Conservation (phyloP, 2,329 filamentous ascomycete genomes). For the Cladosporium austrohemisphaericum region DNA sequence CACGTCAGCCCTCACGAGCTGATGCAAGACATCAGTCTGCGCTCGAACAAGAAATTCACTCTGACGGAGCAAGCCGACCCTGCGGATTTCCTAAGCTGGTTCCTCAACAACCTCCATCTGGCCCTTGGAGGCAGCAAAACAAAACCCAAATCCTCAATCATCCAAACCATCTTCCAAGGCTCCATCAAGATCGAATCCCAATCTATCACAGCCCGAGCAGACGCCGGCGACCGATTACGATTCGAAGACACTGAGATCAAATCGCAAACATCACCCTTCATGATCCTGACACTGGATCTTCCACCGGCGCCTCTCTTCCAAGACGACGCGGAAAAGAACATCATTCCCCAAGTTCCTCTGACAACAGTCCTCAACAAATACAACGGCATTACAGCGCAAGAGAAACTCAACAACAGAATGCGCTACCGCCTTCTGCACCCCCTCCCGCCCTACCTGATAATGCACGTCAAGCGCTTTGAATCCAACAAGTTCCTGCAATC, state of each 20-base stretch:
- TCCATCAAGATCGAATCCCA: conserved; percentile 89
- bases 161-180: conserved; percentile 93
- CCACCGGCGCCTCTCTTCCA: conserved; percentile 92
- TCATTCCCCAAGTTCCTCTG: conserved; percentile 88
- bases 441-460: conserved; percentile 81
- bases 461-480: conserved; percentile 96
- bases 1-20: conserved; percentile 97
- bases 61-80: conserved; percentile 89
- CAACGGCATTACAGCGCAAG: conserved; percentile 80
- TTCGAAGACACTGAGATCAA: conserved; percentile 84
- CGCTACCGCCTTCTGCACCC: conserved; percentile 88
- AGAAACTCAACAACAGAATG: conserved; percentile 82
- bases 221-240: conserved; percentile 78
- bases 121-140: conserved; percentile 85
- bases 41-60: conserved; percentile 88
- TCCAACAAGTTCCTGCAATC: conserved; percentile 95
- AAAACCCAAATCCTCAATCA: conserved; percentile 76
- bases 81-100: conserved; percentile 95
- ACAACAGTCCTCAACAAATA: conserved; percentile 85
- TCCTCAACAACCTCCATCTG: conserved; percentile 91
- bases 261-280: conserved; percentile 72
- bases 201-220: conserved; percentile 84
- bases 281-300: conserved; percentile 89
- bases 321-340: conserved; percentile 89
- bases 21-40: conserved; percentile 86